phyloP scores from a whole-genome alignment of 495 filamentous ascomycete genomes.

The Talaromyces proteolyticus region DNA sequence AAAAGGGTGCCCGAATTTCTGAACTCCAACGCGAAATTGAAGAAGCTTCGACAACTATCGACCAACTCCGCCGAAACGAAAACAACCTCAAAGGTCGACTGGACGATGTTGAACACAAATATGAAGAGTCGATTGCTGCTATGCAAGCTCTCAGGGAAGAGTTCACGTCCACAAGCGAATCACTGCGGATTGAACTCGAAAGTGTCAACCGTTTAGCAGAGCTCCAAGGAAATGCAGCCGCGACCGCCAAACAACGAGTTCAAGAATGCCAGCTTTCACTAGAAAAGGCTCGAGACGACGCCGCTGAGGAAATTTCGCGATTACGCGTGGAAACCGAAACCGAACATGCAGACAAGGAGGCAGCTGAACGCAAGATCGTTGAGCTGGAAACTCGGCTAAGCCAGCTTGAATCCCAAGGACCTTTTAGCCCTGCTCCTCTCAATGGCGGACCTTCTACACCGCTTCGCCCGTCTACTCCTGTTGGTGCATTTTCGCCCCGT shows the following conservation, averaged over 20 bases:
- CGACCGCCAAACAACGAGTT: slow-evolving; percentile 72
- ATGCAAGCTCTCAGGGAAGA: slow-evolving; percentile 84
- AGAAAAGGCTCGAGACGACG: slow-evolving; percentile 74
- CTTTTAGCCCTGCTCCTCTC: slow-evolving; percentile 46
- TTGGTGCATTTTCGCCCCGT: slow-evolving; percentile 50
- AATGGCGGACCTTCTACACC: slow-evolving; percentile 49
- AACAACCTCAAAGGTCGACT: slow-evolving; percentile 72
- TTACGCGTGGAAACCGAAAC: slow-evolving; percentile 76
- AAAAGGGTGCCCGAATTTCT: slow-evolving; percentile 80
- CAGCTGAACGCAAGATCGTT: slow-evolving; percentile 60
- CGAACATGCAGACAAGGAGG: slow-evolving; percentile 65
- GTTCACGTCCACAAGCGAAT: slow-evolving; percentile 68
- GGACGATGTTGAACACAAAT: slow-evolving; percentile 78
- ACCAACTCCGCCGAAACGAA: slow-evolving; percentile 72
- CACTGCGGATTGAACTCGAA: slow-evolving; percentile 77
- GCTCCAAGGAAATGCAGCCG: slow-evolving; percentile 75
- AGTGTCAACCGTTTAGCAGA: slow-evolving; percentile 73
- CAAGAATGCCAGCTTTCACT: slow-evolving; percentile 74
- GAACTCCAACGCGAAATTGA: slow-evolving; percentile 86
- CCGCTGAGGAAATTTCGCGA: slow-evolving; percentile 72
- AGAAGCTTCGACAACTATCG: slow-evolving; percentile 67
- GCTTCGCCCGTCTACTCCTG: slow-evolving; percentile 42
- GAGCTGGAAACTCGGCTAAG: slow-evolving; percentile 73
- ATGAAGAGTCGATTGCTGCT: slow-evolving; percentile 71
- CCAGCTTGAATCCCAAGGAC: slow-evolving; percentile 52